phyloP scores from a whole-genome alignment of 2,329 filamentous ascomycete species.

The Alternaria sp. region DNA sequence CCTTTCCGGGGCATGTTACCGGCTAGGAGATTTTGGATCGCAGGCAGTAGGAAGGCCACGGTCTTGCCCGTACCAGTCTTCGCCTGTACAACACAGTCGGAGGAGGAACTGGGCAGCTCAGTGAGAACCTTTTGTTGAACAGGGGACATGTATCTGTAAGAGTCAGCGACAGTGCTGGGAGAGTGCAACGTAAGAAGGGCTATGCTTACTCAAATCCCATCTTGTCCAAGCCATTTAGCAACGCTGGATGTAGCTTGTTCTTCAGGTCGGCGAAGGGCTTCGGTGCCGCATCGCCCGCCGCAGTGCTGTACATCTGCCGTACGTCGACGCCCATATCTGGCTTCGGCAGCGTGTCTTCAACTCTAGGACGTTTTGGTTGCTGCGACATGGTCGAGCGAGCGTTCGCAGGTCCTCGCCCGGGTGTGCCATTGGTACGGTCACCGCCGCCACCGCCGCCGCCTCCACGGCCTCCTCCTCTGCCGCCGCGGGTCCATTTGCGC shows the following conservation, averaged over 20 bases:
- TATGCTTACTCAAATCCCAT: conserved; percentile 48
- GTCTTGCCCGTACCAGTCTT: conserved; percentile 61
- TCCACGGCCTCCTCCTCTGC: conserved; percentile 18
- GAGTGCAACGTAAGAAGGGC: not conserved
- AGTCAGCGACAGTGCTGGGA: conserved; percentile 12
- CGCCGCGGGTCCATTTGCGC: conserved; percentile 32
- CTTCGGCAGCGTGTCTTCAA: conserved; percentile 15
- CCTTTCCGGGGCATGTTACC: conserved; percentile 41
- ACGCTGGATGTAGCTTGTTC: conserved; percentile 30
- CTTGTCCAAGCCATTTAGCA: conserved; percentile 42
- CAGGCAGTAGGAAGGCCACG: conserved; percentile 56
- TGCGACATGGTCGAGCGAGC: conserved; percentile 25
- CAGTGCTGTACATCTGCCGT: conserved; percentile 32
- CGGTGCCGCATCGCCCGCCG: conserved; percentile 27
- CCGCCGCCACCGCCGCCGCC: conserved; percentile 15
- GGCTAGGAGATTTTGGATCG: conserved; percentile 54
- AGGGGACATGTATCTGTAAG: conserved; percentile 55
- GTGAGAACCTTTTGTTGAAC: conserved; percentile 62
- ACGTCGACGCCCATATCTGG: conserved; percentile 22
- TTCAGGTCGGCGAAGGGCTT: conserved; percentile 38
- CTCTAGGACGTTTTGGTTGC: conserved; percentile 32
- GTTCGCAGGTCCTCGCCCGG: conserved; percentile 7
- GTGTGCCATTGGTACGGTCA: conserved; percentile 11
- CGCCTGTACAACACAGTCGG: conserved; percentile 62
- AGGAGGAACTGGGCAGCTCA: conserved; percentile 56